Evolutionary conservation across 345 rosid species (phyloP), one percentile per base, ranked within the genome.

Genomic region (Ailanthus altissimus): DNA sequence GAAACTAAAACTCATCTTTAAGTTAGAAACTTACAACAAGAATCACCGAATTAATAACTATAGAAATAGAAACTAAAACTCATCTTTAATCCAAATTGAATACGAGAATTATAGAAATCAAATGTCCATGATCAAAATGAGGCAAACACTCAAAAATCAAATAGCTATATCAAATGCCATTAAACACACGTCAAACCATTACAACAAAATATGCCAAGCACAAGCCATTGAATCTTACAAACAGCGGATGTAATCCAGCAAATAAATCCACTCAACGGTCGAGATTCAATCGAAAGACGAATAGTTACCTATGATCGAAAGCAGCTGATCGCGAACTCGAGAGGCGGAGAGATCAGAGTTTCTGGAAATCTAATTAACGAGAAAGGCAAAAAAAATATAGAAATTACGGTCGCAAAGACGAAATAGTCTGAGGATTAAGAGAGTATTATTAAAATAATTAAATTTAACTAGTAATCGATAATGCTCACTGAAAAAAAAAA

Each of bases 291-390:
- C 18, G 11, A 45, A 45, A 43, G 36, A 45, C 1, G 6, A 26
- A 11, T 8, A 45, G 15, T 68, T n/a, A 79, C 78, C 75, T 51
- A 63, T 16, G 25, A 72, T 20, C 9, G 43, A 59, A 58, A 25
- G 60, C 8, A 59, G 74, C n/a, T 12, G 68, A 60, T 2, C 9
- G 57, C 25, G 75, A 23, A 67, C 8, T 67, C 68, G 56, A 16
- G 54, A 43, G 21, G 51, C 62, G 50, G n/a, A 73, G 66, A 73
- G 54, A 59, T 73, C 76, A 64, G 38, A 64, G 61, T 50, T n/a
- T 75, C 45, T 32, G 36, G n/a, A 32, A 43, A 57, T 36, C 25
- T 51, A 50, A 70, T 16, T 16, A 28, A 20, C 72, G 66, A 59
- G 15, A 66, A 58, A 16, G 26, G 16, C n/a, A 42, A 73, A 1